Evolutionary conservation across 805 yeast species (phyloP), one percentile per base, ranked within the genome.

Genomic region (Wickerhamiella slavikovae): DNA sequence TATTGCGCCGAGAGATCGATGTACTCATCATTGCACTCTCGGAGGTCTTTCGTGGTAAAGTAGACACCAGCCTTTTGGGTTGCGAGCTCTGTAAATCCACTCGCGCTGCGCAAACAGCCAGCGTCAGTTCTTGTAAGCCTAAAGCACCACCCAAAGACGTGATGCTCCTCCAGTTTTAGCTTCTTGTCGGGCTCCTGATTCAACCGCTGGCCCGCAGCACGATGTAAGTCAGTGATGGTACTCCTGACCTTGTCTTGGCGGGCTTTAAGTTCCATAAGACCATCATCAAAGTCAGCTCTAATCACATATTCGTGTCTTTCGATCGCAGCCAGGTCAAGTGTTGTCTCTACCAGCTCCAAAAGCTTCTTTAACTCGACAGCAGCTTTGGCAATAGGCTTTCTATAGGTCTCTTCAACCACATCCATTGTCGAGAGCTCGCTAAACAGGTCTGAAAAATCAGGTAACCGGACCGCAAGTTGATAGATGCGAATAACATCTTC

Each of bases 21-120:
- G 40, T 69, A 71, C 34, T 70, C 66, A 22, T 58, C 54, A 10
- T 82, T 69, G 21, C 71, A 55, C n/a, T 61, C 58, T 24, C 66
- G 59, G 40, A 89, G 57, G 36, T 62, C 62, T 25, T 57, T 51
- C 2, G 93, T 79, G 7, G 93, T 80, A 58, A 89, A 89, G 49
- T 63, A 80, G 4, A 85, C 85, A 33, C 99, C 99, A 2, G 94
- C 93, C 48, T 89, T 89, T 18, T 80, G 91, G 0, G 95, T 85
- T 29, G 82, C 77, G 25, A 85, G 57, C 49, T 89, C 95, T 29
- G 63, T 63, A 47, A 72, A 83, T 23, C 66, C 62, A 1, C 55
- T 49, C 28, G 58, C 54, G 9, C 64, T 66, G 41, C 96, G 66
- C 34, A 89, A 58, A 14, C 76, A 72, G 8, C 74, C 60, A 2